Conservation (phyloP, 2,329 filamentous ascomycete genomes). For the Trichophyton benhamiae region DNA sequence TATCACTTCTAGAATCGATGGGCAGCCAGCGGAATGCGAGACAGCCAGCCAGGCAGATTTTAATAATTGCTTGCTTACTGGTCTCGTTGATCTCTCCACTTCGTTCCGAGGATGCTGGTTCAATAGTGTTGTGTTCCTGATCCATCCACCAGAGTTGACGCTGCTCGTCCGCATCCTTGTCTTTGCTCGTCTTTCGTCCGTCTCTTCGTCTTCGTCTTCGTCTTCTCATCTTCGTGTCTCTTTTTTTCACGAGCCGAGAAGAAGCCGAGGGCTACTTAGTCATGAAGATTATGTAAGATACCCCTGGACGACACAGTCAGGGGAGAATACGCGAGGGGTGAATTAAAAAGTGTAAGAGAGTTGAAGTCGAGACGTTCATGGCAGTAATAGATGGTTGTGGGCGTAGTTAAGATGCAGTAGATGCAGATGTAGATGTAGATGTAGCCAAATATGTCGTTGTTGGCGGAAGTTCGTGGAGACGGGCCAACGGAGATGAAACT, state of each 20-base stretch:
- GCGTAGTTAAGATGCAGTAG: too few species aligned
- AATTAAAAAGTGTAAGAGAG: background rate
- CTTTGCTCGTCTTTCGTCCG: background rate
- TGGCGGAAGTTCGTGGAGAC: too few species aligned
- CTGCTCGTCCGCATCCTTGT: too few species aligned
- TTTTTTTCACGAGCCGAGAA: background rate
- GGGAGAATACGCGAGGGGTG: background rate
- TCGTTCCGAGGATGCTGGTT: background rate
- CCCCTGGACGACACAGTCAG: background rate
- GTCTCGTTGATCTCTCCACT: slow-evolving; percentile 1
- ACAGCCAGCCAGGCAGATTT: background rate
- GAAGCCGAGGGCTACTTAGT: background rate
- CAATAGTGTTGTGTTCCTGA: background rate
- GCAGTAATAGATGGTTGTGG: too few species aligned
- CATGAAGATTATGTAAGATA: background rate
- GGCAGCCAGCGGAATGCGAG: background rate
- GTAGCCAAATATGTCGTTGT: too few species aligned
- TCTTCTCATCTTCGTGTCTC: background rate
- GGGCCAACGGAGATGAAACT: too few species aligned
- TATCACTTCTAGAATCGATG: slow-evolving; percentile 3
- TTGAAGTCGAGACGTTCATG: background rate
- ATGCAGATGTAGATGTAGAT: too few species aligned
- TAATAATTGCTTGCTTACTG: too few species aligned
- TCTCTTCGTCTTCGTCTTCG: background rate
- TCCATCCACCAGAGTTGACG: background rate